Evolutionary conservation across 2,329 filamentous ascomycete species (phyloP).

Genomic region (Blastomyces parvus): DNA sequence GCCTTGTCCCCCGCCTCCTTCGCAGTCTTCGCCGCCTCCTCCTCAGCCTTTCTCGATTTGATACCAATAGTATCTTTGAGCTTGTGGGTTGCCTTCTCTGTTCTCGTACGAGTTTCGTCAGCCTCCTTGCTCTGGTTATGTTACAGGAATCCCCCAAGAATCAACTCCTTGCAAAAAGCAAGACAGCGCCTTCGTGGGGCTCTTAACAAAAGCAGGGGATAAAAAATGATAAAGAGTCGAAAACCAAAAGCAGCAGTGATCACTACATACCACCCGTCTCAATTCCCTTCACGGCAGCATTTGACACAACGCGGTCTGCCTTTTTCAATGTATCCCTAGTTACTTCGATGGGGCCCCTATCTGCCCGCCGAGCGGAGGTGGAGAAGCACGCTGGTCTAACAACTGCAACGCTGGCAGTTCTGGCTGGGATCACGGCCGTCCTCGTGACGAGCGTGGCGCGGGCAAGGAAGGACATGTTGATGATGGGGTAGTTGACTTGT

Average conservation of each 20-base stretch:
- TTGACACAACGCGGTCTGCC: constrained; percentile 47
- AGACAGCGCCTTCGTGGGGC: not conserved
- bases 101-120: constrained; percentile 9
- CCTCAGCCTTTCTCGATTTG: constrained; percentile 33
- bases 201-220: not conserved
- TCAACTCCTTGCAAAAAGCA: not conserved
- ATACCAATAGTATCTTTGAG: constrained; percentile 35
- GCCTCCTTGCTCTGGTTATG: not conserved
- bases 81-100: constrained; percentile 44
- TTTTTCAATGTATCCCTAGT: constrained; percentile 51
- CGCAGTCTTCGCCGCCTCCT: constrained; percentile 25
- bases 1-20: constrained; percentile 23
- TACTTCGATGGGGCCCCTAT: constrained; percentile 46
- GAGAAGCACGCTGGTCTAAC: constrained; percentile 37
- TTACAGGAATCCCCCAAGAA: not conserved
- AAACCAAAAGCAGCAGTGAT: constrained; percentile 4
- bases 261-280: constrained; percentile 49
- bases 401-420: constrained; percentile 14
- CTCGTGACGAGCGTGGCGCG: constrained; percentile 26
- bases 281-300: constrained; percentile 51
- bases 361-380: constrained; percentile 38
- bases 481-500: constrained; percentile 5
- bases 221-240: not conserved
- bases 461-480: constrained; percentile 30
- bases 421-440: constrained; percentile 16